Conservation (phyloP, 805 yeast species). For the Ogataea polymorpha region DNA sequence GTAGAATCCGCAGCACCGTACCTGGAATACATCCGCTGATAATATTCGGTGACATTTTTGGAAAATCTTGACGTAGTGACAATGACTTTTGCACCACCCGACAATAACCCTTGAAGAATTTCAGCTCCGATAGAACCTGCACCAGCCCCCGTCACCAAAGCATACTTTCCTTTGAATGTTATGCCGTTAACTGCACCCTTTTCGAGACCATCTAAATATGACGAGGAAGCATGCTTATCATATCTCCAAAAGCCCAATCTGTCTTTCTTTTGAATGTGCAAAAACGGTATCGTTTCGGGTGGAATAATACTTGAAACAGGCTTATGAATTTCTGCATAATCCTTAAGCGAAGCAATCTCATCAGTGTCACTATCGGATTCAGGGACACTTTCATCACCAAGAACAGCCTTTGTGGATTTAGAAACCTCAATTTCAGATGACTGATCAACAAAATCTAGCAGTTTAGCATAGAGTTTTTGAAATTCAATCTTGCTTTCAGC, state of each 20-base stretch:
- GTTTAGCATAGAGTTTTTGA: constrained; percentile 66
- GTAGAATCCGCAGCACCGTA: constrained; percentile 91
- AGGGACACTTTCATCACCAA: constrained; percentile 43
- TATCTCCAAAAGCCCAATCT: constrained; percentile 77
- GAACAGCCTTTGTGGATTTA: constrained; percentile 53
- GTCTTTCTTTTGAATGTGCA: constrained; percentile 81
- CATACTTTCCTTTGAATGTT: constrained; percentile 83
- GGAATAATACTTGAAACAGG: constrained; percentile 75
- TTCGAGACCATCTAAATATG: constrained; percentile 87
- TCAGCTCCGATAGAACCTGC: constrained; percentile 99
- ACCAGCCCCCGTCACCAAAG: constrained; percentile 97
- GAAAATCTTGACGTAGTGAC: constrained; percentile 96
- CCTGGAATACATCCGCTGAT: constrained; percentile 89
- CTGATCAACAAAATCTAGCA: constrained; percentile 64
- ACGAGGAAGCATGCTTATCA: constrained; percentile 71
- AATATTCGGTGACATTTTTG: constrained; percentile 90
- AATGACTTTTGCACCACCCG: constrained; percentile 97
- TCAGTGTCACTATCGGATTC: constrained; percentile 58
- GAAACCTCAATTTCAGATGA: constrained; percentile 69
- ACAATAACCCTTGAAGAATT: constrained; percentile 85
- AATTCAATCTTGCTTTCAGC: constrained; percentile 67
- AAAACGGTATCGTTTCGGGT: constrained; percentile 87
- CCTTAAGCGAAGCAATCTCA: constrained; percentile 84
- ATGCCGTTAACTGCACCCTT: constrained; percentile 93
- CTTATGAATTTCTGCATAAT: constrained; percentile 61